Evolutionary conservation across 768 basidiomycete species (phyloP).

Genomic region (Hortiboletus campestris): DNA sequence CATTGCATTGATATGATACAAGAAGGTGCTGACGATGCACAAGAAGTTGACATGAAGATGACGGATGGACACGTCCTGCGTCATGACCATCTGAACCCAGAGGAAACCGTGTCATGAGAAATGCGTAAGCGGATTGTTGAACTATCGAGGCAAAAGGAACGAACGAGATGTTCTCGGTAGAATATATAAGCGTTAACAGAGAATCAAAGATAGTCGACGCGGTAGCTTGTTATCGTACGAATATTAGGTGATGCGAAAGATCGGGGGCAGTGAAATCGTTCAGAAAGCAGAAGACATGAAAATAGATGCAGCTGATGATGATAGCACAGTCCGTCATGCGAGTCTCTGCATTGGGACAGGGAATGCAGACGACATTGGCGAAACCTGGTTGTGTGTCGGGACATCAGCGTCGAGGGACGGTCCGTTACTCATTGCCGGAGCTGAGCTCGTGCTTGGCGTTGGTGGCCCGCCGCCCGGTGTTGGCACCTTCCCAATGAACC

Average conservation of each 20-base stretch:
- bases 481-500: conserved; percentile 91
- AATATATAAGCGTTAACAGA: conserved; percentile 28
- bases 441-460: conserved; percentile 50
- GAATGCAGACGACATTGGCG: conserved; percentile 85
- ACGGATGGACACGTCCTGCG: conserved; percentile 12
- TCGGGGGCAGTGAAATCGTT: conserved; percentile 13
- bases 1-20: conserved; percentile 27
- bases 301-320: conserved; percentile 23
- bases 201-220: conserved; percentile 26
- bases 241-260: conserved; percentile 25
- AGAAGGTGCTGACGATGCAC: conserved; percentile 14
- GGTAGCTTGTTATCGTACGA: conserved; percentile 17
- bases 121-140: conserved; percentile 19
- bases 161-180: conserved; percentile 13
- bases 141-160: conserved; percentile 10
- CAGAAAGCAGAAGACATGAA: conserved; percentile 13
- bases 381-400: conserved; percentile 49
- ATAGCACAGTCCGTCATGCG: conserved; percentile 16
- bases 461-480: conserved; percentile 41
- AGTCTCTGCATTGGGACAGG: conserved; percentile 38
- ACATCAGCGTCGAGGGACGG: conserved; percentile 39
- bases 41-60: conserved; percentile 17
- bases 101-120: conserved; percentile 10
- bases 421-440: conserved; percentile 29
- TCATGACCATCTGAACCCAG: conserved; percentile 13